Conservation (phyloP, 768 basidiomycete genomes). For the Guyanaporus albipodus region DNA sequence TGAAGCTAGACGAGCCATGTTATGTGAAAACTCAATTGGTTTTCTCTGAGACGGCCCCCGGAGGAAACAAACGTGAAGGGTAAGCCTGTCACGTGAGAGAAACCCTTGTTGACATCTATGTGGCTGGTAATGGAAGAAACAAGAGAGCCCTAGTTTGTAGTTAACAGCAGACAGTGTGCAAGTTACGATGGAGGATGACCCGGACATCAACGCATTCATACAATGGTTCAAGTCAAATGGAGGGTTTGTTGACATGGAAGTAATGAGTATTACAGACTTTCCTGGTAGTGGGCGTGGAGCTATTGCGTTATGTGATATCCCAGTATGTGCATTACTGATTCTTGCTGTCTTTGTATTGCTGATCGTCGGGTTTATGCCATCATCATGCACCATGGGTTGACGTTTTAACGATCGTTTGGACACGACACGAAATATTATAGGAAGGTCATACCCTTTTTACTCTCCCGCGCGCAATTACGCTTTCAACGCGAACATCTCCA, state of each 20-base stretch:
- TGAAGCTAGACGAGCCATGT: too few species aligned
- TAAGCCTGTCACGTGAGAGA: too few species aligned
- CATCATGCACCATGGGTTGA: neutral
- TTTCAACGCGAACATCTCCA: conserved; percentile 73
- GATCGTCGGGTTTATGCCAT: too few species aligned
- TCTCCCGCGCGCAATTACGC: conserved; percentile 70
- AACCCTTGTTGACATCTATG: neutral
- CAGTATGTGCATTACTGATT: conserved; percentile 40
- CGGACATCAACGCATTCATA: conserved; percentile 36
- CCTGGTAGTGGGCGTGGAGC: conserved; percentile 67
- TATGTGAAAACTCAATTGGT: too few species aligned
- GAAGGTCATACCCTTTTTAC: conserved; percentile 74
- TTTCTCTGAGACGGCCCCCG: too few species aligned
- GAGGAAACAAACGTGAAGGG: too few species aligned
- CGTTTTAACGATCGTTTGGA: neutral
- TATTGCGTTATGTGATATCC: conserved; percentile 68
- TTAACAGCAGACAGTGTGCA: too few species aligned
- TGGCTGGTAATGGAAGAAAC: neutral
- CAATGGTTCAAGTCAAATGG: conserved; percentile 56
- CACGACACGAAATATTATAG: conserved; percentile 35
- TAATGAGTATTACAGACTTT: conserved; percentile 44
- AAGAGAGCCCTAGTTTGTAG: too few species aligned
- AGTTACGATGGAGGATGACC: conserved; percentile 6
- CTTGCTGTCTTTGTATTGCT: neutral
- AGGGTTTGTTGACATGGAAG: conserved; percentile 45